A percentile compares a stretch with the other conserved stretches of the same genome.
Conservation (phyloP, 2,329 filamentous ascomycete genomes). For the Polychaeton citri region DNA sequence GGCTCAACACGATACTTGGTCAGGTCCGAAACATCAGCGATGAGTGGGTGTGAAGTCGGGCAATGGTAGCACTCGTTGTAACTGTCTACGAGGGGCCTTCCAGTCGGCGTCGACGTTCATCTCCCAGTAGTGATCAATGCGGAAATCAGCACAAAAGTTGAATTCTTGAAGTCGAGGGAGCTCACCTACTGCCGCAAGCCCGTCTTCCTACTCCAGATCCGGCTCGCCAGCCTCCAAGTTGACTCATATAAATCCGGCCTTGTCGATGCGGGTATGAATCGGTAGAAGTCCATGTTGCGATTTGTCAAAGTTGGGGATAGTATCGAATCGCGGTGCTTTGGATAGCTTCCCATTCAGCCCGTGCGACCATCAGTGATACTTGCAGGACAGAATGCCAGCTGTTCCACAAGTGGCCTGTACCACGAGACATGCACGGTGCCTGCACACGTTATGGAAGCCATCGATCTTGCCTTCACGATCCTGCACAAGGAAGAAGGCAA, state of each 20-base stretch:
- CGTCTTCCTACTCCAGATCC: slow-evolving; percentile 36
- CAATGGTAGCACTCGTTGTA: slow-evolving; percentile 55
- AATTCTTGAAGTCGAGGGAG: slow-evolving; percentile 29
- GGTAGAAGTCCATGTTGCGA: slow-evolving; percentile 41
- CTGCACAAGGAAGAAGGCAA: slow-evolving; percentile 36
- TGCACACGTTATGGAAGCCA: slow-evolving; percentile 48
- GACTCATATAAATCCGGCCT: slow-evolving; percentile 43
- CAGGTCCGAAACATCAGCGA: slow-evolving; percentile 28
- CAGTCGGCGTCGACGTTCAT: slow-evolving; percentile 43
- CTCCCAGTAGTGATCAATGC: slow-evolving; percentile 43
- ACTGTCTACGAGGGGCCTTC: slow-evolving; percentile 46
- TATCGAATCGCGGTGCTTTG: slow-evolving; percentile 46
- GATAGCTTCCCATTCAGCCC: slow-evolving; percentile 42
- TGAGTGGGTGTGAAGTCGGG: slow-evolving; percentile 43
- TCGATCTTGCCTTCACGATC: slow-evolving; percentile 38
- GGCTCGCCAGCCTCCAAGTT: slow-evolving; percentile 39
- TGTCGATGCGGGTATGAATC: slow-evolving; percentile 40
- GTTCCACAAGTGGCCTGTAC: slow-evolving; percentile 38
- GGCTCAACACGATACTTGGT: no score
- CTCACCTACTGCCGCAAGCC: slow-evolving; percentile 37
- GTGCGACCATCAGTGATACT: slow-evolving; percentile 51
- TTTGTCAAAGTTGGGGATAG: slow-evolving; percentile 42
- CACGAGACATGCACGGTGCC: slow-evolving; percentile 47
- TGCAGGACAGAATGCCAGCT: slow-evolving; percentile 41
- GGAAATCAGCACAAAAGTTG: slow-evolving; percentile 36